A percentile compares a stretch with the other conserved stretches of the same genome.
Evolutionary conservation across 768 basidiomycete genomes (phyloP).

Genomic region (Candolleomyces eurysporus): DNA sequence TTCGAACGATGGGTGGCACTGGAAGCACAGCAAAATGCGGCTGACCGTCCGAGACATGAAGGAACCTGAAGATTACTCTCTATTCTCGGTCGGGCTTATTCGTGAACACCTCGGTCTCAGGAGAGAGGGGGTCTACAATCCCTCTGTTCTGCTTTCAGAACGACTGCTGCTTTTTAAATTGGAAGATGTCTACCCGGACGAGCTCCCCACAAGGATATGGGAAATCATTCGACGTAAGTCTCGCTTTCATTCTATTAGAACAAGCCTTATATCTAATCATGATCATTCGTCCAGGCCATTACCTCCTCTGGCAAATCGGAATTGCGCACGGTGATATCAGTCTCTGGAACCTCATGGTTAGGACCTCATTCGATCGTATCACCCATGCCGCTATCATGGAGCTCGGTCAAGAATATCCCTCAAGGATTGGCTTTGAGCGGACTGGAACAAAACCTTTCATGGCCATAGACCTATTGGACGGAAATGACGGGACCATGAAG

Average conservation of each 20-base stretch:
- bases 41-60: no score
- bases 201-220: neutral
- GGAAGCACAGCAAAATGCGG: no score
- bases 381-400: conserved; percentile 4
- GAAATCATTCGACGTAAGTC: neutral
- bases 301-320: conserved; percentile 6
- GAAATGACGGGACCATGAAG: neutral
- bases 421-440: conserved; percentile 1
- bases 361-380: neutral
- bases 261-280: neutral
- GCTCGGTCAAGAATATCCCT: neutral
- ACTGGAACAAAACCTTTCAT: conserved; percentile 12
- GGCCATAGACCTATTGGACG: conserved; percentile 8
- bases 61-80: no score
- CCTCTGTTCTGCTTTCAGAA: no score
- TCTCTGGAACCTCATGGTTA: conserved; percentile 6
- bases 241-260: no score
- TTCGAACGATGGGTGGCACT: no score
- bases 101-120: no score
- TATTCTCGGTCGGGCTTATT: no score
- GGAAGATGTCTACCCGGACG: neutral
- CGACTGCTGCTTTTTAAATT: no score
- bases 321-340: conserved; percentile 5
- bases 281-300: conserved; percentile 2
- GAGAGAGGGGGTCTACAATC: no score